Conservation (phyloP, 176 grass and related monocot species). For the Dactylis glomerata region DNA sequence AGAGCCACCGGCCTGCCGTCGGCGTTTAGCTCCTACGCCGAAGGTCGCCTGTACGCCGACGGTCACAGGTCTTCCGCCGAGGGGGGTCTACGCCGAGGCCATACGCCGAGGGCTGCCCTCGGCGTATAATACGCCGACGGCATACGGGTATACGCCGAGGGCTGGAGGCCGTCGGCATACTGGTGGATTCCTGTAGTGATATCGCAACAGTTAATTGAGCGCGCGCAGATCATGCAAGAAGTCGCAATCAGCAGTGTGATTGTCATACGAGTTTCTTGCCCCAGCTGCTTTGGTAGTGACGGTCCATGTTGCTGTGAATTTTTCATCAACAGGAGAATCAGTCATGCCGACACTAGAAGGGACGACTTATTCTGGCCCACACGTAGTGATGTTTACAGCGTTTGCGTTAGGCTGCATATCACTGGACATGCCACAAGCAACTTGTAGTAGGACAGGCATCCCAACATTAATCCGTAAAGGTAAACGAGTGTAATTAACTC, state of each 20-base stretch:
- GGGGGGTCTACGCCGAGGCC: too few relatives aligned
- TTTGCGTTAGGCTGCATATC: background rate
- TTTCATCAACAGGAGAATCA: background rate
- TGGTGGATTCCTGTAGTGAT: too few relatives aligned
- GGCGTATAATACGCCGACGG: too few relatives aligned
- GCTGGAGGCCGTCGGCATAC: too few relatives aligned
- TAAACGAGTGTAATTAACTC: too few relatives aligned
- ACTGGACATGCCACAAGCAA: background rate
- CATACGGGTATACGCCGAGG: too few relatives aligned
- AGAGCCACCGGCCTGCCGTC: too few relatives aligned
- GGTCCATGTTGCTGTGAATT: background rate
- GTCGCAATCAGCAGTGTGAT: background rate
- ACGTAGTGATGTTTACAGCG: background rate
- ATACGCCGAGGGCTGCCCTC: too few relatives aligned
- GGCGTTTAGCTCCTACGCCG: too few relatives aligned
- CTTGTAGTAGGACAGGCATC: background rate
- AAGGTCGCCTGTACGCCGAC: too few relatives aligned
- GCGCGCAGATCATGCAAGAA: background rate
- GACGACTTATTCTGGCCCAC: background rate
- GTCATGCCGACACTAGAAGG: constrained; percentile 12
- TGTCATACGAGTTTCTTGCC: background rate
- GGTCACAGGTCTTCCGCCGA: too few relatives aligned
- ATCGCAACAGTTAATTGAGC: background rate
- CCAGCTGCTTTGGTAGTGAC: background rate
- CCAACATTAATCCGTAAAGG: background rate